Percentiles rank a stretch among this genome's conserved stretches.
Conservation (phyloP, 1,284 basidiomycete species). For the Ceratobasidium theobromae region DNA sequence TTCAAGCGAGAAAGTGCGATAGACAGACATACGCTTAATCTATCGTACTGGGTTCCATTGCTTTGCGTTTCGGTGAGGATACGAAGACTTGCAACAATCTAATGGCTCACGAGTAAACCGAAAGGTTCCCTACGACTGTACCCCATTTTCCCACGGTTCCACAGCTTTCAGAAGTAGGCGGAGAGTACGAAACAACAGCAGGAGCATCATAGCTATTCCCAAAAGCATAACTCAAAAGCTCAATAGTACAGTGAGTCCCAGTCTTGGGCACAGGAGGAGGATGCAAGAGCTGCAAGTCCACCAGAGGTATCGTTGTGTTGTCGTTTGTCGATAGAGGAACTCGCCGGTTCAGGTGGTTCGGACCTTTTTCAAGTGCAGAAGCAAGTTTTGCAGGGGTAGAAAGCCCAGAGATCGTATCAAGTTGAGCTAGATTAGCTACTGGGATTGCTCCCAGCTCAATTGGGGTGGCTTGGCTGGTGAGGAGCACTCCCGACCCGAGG, state of each 20-base stretch:
- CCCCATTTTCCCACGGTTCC: slow-evolving; percentile 26
- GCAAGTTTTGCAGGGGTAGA: slow-evolving; percentile 16
- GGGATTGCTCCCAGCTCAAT: background rate
- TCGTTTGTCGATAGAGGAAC: slow-evolving; percentile 46
- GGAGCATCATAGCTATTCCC: slow-evolving; percentile 31
- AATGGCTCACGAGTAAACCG: slow-evolving; percentile 25
- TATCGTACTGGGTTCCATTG: slow-evolving; percentile 38
- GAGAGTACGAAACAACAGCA: slow-evolving; percentile 25
- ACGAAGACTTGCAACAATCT: background rate
- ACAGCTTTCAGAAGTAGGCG: slow-evolving; percentile 13
- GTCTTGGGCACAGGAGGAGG: slow-evolving; percentile 17
- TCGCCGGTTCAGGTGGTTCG: slow-evolving; percentile 39
- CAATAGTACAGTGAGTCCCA: slow-evolving; percentile 27
- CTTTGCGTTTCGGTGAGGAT: background rate
- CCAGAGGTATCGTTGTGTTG: slow-evolving; percentile 42
- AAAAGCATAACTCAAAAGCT: slow-evolving; percentile 27
- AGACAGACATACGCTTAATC: slow-evolving; percentile 30
- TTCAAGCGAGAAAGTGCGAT: background rate
- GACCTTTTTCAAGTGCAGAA: slow-evolving; percentile 34
- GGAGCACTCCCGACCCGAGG: background rate
- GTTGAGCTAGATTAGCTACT: slow-evolving; percentile 12
- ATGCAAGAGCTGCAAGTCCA: slow-evolving; percentile 20
- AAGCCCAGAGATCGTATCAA: slow-evolving; percentile 10
- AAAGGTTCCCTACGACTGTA: slow-evolving; percentile 26
- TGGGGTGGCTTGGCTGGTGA: background rate